Evolutionary conservation across 192 early-diverging fungal species (phyloP).

Genomic region (Diversispora epigaea): DNA sequence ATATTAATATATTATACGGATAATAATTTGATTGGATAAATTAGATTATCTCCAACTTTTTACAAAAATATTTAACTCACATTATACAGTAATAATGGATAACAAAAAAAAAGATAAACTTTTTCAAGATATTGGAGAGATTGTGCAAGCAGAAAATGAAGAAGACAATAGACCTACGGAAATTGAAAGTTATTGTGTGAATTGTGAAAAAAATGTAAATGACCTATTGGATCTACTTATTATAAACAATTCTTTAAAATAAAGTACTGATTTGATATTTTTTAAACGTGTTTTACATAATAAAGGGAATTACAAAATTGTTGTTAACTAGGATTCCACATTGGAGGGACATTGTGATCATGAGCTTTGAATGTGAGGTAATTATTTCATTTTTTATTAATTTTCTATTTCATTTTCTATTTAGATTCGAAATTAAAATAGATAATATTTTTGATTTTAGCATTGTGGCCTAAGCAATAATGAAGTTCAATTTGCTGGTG

Average conservation of each 20-base stretch:
- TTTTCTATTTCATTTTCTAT: not conserved
- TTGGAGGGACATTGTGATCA: conserved; percentile 70
- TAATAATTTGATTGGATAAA: no score
- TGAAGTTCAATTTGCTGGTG: conserved; percentile 84
- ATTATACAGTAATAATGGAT: not conserved
- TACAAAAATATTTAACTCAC: no score
- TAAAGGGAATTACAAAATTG: conserved; percentile 64
- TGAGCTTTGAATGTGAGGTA: conserved; percentile 37
- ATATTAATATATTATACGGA: no score
- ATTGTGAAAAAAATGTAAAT: conserved; percentile 76
- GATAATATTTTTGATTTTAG: conserved; percentile 38
- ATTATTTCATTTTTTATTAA: not conserved
- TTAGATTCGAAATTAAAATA: not conserved
- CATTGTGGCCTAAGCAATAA: conserved; percentile 90
- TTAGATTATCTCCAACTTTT: no score
- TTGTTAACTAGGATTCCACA: conserved; percentile 90
- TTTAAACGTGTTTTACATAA: conserved; percentile 54
- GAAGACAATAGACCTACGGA: conserved; percentile 70
- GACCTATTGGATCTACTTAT: not conserved
- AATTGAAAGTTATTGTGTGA: conserved; percentile 90
- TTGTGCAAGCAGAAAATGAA: conserved; percentile 58
- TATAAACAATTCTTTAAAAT: not conserved
- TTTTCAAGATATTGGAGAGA: conserved; percentile 49
- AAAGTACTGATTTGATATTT: not conserved
- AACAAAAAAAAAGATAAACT: conserved; percentile 17